A percentile compares a stretch with the other conserved stretches of the same genome.
These are phyloP conservation scores for Flaveria ramosissima DNA, from an alignment of 129 eudicot genomes.

Conservation along the genomic window DNA sequence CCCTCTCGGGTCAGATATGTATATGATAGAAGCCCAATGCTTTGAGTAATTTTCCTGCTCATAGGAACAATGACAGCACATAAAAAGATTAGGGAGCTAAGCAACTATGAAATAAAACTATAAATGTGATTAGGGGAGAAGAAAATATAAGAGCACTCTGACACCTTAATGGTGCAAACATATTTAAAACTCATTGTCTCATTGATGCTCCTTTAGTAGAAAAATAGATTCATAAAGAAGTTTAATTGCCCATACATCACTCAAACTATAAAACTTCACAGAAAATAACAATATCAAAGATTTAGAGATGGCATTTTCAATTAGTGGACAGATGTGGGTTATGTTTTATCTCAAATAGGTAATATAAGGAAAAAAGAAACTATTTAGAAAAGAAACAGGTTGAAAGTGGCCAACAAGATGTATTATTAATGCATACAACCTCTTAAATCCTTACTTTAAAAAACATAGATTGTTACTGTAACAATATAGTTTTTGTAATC, in stretches of 20 bases:
- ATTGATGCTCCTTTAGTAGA: background rate
- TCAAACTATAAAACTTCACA: conserved; percentile 4
- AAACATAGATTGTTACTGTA: background rate
- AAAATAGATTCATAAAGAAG: background rate
- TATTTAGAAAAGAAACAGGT: background rate
- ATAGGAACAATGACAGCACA: conserved; percentile 20
- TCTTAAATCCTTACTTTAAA: background rate
- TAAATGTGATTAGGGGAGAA: background rate
- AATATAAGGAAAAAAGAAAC: background rate
- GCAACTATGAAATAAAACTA: background rate
- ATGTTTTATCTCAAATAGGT: background rate
- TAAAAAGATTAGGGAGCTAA: background rate
- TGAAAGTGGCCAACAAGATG: background rate
- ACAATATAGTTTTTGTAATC: background rate
- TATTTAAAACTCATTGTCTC: background rate
- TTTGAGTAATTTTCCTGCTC: conserved; percentile 67
- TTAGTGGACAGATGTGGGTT: background rate
- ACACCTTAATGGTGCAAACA: conserved; percentile 1
- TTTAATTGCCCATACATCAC: background rate
- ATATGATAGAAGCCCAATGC: conserved; percentile 86
- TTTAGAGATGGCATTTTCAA: background rate
- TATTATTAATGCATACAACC: background rate
- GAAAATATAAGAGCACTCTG: conserved; percentile 1
- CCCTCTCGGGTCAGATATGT: conserved; percentile 73
- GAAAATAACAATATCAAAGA: background rate